Evolutionary conservation across 768 basidiomycete genomes (phyloP), one percentile per base, ranked within the genome.

Genomic region (Pisolithus orientalis): DNA sequence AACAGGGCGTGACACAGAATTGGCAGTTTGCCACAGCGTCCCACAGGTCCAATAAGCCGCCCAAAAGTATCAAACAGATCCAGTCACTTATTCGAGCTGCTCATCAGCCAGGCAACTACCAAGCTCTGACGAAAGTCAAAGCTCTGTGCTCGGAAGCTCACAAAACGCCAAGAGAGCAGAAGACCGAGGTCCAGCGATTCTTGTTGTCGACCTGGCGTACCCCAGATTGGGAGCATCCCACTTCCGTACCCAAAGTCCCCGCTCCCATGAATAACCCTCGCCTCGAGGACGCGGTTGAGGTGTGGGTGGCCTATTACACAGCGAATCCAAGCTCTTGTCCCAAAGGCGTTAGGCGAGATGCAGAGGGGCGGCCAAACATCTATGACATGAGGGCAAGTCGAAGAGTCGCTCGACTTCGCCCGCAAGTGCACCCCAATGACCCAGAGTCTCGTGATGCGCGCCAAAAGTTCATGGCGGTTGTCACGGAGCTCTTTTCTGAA

Each of bases 321-420:
- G 64, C 66, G 29, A 74, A 78, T 52, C 72, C 65, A 8, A 70
- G 67, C 48, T 76, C 75, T 1, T 78, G 75, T 66, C 76, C 76
- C 8, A 73, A 72, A 50, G 76, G 76, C 48, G 75, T 78, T 52
- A 69, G 76, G 47, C 70, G 67, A 28, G 72, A 73, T 56, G 50
- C 62, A 10, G 63, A 65, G 51, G 68, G 70, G 13, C 64, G 62
- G 21, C 76, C 76, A 0, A 59, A 61, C 57, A 63, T 75, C 39
- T 60, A 68, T 6, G 76, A 78, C 58, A 70, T 78, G 60, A 71
- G 66, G 49, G 76, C 76, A 1, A 76, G 74, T 59, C 71, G 76
- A 31, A 70, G 62, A n/a, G 71, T 78, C 16, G 77, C 76, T 7
- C 74, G 74, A n/a, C 73, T 78, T 27, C 70, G 76, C 38, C 76